phyloP scores from a whole-genome alignment of 306 rosid species.

The Gynostemma pentaphyllum region DNA sequence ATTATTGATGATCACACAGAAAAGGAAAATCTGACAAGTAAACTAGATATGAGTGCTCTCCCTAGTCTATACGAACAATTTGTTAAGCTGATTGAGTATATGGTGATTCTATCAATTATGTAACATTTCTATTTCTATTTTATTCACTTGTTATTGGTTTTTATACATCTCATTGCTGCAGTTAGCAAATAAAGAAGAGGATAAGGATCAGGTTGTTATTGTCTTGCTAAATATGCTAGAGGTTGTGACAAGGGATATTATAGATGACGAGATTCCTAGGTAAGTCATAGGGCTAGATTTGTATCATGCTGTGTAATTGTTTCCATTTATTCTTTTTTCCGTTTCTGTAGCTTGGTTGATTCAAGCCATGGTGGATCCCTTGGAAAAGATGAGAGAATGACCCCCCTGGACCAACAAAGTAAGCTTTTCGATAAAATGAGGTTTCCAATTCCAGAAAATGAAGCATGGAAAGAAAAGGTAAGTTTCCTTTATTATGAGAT shows the following conservation, averaged over 20 bases:
- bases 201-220: conserved; percentile 73
- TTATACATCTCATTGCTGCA: conserved; percentile 24
- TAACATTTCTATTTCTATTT: conserved; percentile 11
- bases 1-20: conserved; percentile 45
- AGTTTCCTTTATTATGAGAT: conserved; percentile 12
- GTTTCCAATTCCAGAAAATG: conserved; percentile 57
- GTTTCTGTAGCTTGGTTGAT: conserved; percentile 52
- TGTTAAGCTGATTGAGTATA: conserved; percentile 41
- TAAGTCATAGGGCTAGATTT: conserved; percentile 20
- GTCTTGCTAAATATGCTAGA: conserved; percentile 91
- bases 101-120: conserved; percentile 46
- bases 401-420: conserved; percentile 54
- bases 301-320: neutral
- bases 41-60: conserved; percentile 61
- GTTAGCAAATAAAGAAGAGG: conserved; percentile 48
- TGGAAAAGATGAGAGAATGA: conserved; percentile 54
- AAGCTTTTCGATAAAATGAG: conserved; percentile 44
- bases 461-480: conserved; percentile 89
- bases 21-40: conserved; percentile 18
- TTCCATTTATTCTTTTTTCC: conserved; percentile 8
- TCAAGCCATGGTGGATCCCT: conserved; percentile 58
- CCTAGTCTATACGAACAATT: conserved; percentile 52
- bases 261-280: conserved; percentile 69
- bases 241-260: conserved; percentile 84
- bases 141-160: conserved; percentile 1